A percentile compares a stretch with the other conserved stretches of the same genome.
These are phyloP conservation scores for Ceratobasidium sp. DNA, from an alignment of 1,284 basidiomycete species.

Conservation along the genomic window DNA sequence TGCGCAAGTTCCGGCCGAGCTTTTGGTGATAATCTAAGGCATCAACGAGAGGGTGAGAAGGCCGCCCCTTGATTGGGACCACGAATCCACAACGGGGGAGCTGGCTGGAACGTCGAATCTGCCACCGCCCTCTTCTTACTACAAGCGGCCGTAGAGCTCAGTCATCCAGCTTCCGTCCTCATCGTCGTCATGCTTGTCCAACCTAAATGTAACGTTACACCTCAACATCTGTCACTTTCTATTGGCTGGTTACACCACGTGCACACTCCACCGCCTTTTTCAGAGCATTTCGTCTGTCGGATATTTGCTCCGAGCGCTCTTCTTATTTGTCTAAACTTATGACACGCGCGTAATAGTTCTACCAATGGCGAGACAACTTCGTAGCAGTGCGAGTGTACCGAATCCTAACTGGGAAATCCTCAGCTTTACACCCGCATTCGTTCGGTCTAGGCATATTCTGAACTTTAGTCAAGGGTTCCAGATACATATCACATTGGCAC, in stretches of 20 bases:
- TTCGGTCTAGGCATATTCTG: too few species aligned
- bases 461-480: not conserved
- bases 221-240: not conserved
- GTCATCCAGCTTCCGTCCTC: conserved; percentile 1
- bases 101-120: conserved; percentile 1
- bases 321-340: conserved; percentile 40
- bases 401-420: not conserved
- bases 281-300: conserved; percentile 3
- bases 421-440: not conserved
- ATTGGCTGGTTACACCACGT: conserved; percentile 25
- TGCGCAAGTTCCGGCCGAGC: conserved; percentile 40
- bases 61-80: conserved; percentile 22
- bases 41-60: conserved; percentile 24
- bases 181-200: conserved; percentile 6
- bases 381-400: not conserved
- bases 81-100: conserved; percentile 19
- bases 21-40: conserved; percentile 22
- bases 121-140: not conserved
- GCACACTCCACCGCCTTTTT: conserved; percentile 2
- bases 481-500: too few species aligned
- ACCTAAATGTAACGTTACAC: conserved; percentile 13
- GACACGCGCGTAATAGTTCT: not conserved
- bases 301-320: conserved; percentile 23
- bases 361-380: not conserved
- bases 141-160: conserved; percentile 22